These are phyloP conservation scores for Pyrenophora graminea DNA, from an alignment of 2,329 filamentous ascomycete species.

Conservation along the genomic window DNA sequence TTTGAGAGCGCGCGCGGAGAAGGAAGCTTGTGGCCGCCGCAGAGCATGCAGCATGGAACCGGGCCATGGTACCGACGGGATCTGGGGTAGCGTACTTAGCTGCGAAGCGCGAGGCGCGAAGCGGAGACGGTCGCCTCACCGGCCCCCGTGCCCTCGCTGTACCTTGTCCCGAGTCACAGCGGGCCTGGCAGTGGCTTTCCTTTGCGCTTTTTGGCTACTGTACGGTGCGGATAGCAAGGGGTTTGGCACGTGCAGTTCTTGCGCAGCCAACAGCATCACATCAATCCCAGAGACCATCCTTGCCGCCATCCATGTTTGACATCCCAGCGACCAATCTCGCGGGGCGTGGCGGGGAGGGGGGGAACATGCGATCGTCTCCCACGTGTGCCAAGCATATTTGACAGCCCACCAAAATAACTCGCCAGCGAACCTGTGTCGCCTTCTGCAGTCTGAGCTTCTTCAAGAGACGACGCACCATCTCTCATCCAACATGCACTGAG, in stretches of 20 bases:
- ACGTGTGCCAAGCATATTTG: slow-evolving; percentile 17
- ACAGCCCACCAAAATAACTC: slow-evolving; percentile 4
- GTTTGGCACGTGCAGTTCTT: slow-evolving; percentile 3
- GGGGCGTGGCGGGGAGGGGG: slow-evolving; percentile 12
- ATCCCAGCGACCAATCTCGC: slow-evolving; percentile 7
- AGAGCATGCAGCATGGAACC: slow-evolving; percentile 1
- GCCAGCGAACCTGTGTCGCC: neutral
- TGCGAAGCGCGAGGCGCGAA: slow-evolving; percentile 13
- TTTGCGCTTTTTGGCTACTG: slow-evolving; percentile 1
- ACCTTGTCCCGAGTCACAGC: neutral
- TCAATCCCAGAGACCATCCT: neutral
- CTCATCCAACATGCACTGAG: slow-evolving; percentile 15
- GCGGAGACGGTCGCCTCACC: slow-evolving; percentile 12
- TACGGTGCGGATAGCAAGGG: neutral
- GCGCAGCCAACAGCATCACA: neutral
- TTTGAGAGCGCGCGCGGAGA: slow-evolving; percentile 2
- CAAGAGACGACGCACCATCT: neutral
- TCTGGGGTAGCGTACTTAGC: slow-evolving; percentile 11
- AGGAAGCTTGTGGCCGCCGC: slow-evolving; percentile 9
- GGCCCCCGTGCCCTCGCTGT: slow-evolving; percentile 8
- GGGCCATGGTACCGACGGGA: slow-evolving; percentile 15
- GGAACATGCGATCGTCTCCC: slow-evolving; percentile 12
- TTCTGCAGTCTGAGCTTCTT: neutral
- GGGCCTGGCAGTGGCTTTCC: neutral
- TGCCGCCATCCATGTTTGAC: neutral